Conservation (phyloP, 2,329 filamentous ascomycete species). For the Cercospora sesami region DNA sequence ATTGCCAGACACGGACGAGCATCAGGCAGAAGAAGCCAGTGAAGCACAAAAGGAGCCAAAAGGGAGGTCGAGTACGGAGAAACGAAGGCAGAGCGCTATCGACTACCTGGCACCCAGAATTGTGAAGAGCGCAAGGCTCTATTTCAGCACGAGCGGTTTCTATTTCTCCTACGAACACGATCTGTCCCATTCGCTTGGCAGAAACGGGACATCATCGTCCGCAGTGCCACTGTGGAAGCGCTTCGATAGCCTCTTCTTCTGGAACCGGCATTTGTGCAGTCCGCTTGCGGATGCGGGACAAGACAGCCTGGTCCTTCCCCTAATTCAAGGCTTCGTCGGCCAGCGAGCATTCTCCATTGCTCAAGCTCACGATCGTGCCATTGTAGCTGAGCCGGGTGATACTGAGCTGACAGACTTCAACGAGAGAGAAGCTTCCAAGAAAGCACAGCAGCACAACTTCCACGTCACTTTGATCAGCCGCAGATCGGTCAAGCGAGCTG, state of each 20-base stretch:
- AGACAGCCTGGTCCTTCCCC: constrained; percentile 69
- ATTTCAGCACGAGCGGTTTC: constrained; percentile 81
- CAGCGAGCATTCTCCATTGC: constrained; percentile 69
- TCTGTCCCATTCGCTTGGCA: constrained; percentile 66
- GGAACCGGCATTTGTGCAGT: constrained; percentile 75
- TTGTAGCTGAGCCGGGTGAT: constrained; percentile 29
- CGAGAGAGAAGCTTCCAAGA: constrained; percentile 1
- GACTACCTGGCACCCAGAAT: constrained; percentile 74
- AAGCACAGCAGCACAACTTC: constrained; percentile 51
- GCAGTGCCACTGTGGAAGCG: constrained; percentile 66
- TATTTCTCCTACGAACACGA: constrained; percentile 96
- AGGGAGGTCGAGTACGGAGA: constrained; percentile 8
- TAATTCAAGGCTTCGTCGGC: constrained; percentile 94
- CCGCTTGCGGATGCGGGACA: constrained; percentile 75
- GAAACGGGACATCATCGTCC: constrained; percentile 43
- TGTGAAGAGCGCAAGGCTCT: constrained; percentile 76
- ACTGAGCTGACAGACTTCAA: constrained; percentile 18
- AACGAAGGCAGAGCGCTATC: constrained; percentile 26
- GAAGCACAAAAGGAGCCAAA: constrained; percentile 3
- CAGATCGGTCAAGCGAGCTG: constrained; percentile 80
- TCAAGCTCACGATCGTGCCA: constrained; percentile 32
- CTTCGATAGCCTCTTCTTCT: constrained; percentile 76
- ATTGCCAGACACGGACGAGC: constrained; percentile 26
- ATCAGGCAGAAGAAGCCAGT: constrained; percentile 21
- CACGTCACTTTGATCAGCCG: constrained; percentile 90